Conservation (phyloP, 805 yeast species). For the Ogataea trehalophila region DNA sequence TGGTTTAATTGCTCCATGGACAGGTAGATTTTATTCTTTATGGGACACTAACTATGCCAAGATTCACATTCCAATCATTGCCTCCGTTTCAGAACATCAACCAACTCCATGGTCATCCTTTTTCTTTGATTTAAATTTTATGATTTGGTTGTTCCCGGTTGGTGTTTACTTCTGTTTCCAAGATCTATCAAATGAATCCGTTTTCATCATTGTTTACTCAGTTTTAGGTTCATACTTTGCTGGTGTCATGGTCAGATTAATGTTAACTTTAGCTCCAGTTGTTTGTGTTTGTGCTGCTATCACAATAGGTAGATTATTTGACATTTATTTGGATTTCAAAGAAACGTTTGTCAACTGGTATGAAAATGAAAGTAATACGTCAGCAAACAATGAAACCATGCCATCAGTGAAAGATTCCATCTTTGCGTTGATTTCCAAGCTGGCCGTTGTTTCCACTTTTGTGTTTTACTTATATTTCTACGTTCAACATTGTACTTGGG, state of each 20-base stretch:
- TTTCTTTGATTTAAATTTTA: constrained; percentile 86
- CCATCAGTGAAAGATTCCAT: constrained; percentile 7
- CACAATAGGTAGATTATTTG: constrained; percentile 79
- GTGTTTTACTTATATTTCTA: constrained; percentile 70
- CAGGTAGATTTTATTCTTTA: constrained; percentile 95
- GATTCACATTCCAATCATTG: constrained; percentile 96
- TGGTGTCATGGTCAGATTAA: constrained; percentile 97
- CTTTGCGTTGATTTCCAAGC: constrained; percentile 47
- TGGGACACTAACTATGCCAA: constrained; percentile 99
- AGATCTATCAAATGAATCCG: constrained; percentile 86
- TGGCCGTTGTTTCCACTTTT: constrained; percentile 62
- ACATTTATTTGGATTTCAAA: constrained; percentile 66
- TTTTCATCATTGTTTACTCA: constrained; percentile 85
- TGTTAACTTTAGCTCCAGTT: constrained; percentile 94
- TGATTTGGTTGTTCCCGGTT: constrained; percentile 98
- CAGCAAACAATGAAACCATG: constrained; percentile 13
- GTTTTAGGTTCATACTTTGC: constrained; percentile 97
- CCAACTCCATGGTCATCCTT: constrained; percentile 99
- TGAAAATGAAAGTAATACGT: background rate
- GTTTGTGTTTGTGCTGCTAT: constrained; percentile 92
- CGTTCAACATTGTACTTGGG: constrained; percentile 96
- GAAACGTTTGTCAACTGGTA: constrained; percentile 15
- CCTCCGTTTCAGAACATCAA: constrained; percentile 98
- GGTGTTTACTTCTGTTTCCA: constrained; percentile 90
- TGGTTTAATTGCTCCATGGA: constrained; percentile 98